Base-by-base conservation (phyloP, 2,329 filamentous ascomycete genomes). In the Trichophyton benhamiae region DNA sequence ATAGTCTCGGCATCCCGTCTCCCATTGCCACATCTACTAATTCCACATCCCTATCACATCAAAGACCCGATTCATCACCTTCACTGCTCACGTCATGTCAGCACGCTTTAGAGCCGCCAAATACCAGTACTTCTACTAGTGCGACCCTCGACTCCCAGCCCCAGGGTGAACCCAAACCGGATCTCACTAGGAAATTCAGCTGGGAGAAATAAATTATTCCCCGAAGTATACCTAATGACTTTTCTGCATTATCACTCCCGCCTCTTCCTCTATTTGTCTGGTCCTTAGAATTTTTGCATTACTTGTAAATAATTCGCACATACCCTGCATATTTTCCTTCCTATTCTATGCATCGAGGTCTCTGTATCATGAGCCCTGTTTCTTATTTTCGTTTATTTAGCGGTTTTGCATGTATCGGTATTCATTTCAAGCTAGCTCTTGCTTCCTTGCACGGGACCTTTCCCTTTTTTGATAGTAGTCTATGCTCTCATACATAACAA, bases 161-260 rank as follows among this genome's bases (percentile, higher is more conserved):
- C 33, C 36, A 9, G 33, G 11, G 6, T 44, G 58, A 22, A 15
- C 42, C 38, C 22, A 48, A 30, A 41, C 59, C 27, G 27, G 13
- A 33, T 11, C 42, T 22, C 33, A 58, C 60, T 7, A 62, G 60
- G 30, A 64, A 64, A 30, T 64, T 64, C 38, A 64, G 63, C 15
- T 64, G 63, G 63, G 63, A 64, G 44, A 58, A 62, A 41, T 64
- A 38, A 60, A 8, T 15, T 27, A 20, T n/a, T 36, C 49, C n/a
- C 49, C 9, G 30, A 49, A 13, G 0, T 9, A 49, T 20, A 22
- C 8, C 20, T 38, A 55, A 38, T 15, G 49, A 13, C 49, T 33
- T 53, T 53, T 53, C 11, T 38, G 33, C 33, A 38, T 38, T 38
- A 7, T 17, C 15, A 44, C 15, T 17, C 13, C 41, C 41, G 1